These are phyloP conservation scores for Coemansia sp. DNA, from an alignment of 192 early-diverging fungal genomes.

Conservation along the genomic window DNA sequence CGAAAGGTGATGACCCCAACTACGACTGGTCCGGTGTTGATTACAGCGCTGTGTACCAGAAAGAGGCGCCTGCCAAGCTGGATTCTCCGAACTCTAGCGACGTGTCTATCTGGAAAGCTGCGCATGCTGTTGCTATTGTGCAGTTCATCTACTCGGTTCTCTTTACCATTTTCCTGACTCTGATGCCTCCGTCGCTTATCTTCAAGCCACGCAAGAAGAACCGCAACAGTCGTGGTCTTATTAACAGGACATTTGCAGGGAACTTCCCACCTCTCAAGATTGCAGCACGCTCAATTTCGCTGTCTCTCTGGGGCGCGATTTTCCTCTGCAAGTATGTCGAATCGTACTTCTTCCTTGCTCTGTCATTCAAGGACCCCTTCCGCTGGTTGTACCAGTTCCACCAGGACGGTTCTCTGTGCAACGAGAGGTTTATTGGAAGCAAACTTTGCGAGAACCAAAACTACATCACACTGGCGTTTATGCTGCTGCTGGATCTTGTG, in stretches of 20 bases:
- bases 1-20: slow-evolving; percentile 51
- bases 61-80: slow-evolving; percentile 26
- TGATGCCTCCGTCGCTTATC: slow-evolving; percentile 66
- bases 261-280: slow-evolving; percentile 71
- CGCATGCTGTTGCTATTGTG: slow-evolving; percentile 62
- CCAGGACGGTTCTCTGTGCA: slow-evolving; percentile 58
- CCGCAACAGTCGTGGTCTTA: slow-evolving; percentile 54
- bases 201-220: slow-evolving; percentile 62
- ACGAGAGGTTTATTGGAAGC: slow-evolving; percentile 59
- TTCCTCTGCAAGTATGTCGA: slow-evolving; percentile 78
- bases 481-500: slow-evolving; percentile 72
- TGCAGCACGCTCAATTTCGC: slow-evolving; percentile 68
- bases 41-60: slow-evolving; percentile 36
- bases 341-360: slow-evolving; percentile 80
- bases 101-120: slow-evolving; percentile 46
- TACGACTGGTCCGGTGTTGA: slow-evolving; percentile 42
- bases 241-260: slow-evolving; percentile 69
- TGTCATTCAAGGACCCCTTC: slow-evolving; percentile 77
- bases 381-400: slow-evolving; percentile 62
- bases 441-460: slow-evolving; percentile 68
- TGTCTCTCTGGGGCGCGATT: slow-evolving; percentile 69
- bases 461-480: slow-evolving; percentile 66
- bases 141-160: slow-evolving; percentile 71
- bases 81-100: slow-evolving; percentile 17
- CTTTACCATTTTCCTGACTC: slow-evolving; percentile 64